phyloP scores from a whole-genome alignment of 768 basidiomycete species.

The Suillus decipiens region DNA sequence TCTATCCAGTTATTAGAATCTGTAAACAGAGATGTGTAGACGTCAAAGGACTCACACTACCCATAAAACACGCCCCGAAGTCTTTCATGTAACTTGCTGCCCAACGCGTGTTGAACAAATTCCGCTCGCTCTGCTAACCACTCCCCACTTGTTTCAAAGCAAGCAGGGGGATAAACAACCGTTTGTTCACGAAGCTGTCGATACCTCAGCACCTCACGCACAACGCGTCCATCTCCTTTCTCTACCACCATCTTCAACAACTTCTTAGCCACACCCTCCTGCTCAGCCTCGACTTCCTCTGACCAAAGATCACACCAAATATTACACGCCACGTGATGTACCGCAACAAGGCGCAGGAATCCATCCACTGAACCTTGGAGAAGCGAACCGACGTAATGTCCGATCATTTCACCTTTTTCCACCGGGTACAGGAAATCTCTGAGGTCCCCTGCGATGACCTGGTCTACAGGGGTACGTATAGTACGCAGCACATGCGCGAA shows the following conservation, averaged over 20 bases:
- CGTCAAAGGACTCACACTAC: background rate
- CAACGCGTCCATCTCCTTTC: constrained; percentile 48
- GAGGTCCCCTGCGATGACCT: constrained; percentile 54
- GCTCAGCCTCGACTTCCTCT: constrained; percentile 16
- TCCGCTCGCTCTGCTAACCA: constrained; percentile 6
- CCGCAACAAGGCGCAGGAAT: constrained; percentile 65
- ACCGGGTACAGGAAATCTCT: constrained; percentile 71
- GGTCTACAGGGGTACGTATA: constrained; percentile 50
- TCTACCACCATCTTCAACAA: constrained; percentile 53
- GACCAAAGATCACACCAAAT: constrained; percentile 67
- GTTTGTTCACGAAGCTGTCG: constrained; percentile 42
- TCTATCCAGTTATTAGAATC: background rate
- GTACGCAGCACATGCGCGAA: constrained; percentile 63
- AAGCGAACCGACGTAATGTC: constrained; percentile 63
- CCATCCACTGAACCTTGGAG: constrained; percentile 45
- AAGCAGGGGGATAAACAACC: constrained; percentile 49
- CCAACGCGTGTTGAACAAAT: constrained; percentile 5
- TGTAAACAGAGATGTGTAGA: background rate
- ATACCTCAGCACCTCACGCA: constrained; percentile 61
- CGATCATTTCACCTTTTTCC: constrained; percentile 62
- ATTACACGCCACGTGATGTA: constrained; percentile 77
- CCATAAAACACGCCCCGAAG: constrained; percentile 4
- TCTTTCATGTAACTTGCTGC: constrained; percentile 9
- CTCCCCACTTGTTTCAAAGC: constrained; percentile 41
- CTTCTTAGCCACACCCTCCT: constrained; percentile 32